phyloP scores from a whole-genome alignment of 805 yeast genomes.

The Metschnikowia lachancei region DNA sequence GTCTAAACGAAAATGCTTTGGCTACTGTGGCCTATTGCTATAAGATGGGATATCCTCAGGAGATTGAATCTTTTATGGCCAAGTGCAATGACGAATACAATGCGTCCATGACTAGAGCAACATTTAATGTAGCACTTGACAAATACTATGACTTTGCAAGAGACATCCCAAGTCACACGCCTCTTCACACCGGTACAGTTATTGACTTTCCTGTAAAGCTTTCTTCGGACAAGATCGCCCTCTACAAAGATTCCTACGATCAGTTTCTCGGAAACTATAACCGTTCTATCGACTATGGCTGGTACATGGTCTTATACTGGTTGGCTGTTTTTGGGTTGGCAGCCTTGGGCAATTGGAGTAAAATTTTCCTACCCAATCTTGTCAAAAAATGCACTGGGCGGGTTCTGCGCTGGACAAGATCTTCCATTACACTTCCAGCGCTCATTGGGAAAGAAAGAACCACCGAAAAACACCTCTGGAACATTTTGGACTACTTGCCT shows the following conservation, averaged over 20 bases:
- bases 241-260: conserved; percentile 30
- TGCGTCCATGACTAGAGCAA: conserved; percentile 21
- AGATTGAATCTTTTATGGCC: conserved; percentile 25
- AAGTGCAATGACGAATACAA: conserved; percentile 26
- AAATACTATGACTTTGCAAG: conserved; percentile 9
- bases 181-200: not conserved
- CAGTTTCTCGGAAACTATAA: conserved; percentile 42
- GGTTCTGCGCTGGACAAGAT: conserved; percentile 32
- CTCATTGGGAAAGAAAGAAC: conserved; percentile 28
- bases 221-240: conserved; percentile 19
- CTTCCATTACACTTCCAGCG: conserved; percentile 41
- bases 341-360: conserved; percentile 34
- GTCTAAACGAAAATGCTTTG: conserved; percentile 32
- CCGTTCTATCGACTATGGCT: conserved; percentile 38
- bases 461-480: conserved; percentile 22
- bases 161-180: not conserved
- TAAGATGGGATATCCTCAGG: conserved; percentile 22
- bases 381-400: conserved; percentile 26
- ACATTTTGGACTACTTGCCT: conserved; percentile 29
- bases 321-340: conserved; percentile 24
- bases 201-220: conserved; percentile 29
- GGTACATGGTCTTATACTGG: conserved; percentile 34
- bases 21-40: conserved; percentile 41
- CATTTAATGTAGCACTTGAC: conserved; percentile 23
- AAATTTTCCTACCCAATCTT: conserved; percentile 25